Percentiles rank a stretch among this genome's conserved stretches.
These are phyloP conservation scores for Schizophyllum amplum DNA, from an alignment of 1,284 basidiomycete genomes.

Conservation along the genomic window DNA sequence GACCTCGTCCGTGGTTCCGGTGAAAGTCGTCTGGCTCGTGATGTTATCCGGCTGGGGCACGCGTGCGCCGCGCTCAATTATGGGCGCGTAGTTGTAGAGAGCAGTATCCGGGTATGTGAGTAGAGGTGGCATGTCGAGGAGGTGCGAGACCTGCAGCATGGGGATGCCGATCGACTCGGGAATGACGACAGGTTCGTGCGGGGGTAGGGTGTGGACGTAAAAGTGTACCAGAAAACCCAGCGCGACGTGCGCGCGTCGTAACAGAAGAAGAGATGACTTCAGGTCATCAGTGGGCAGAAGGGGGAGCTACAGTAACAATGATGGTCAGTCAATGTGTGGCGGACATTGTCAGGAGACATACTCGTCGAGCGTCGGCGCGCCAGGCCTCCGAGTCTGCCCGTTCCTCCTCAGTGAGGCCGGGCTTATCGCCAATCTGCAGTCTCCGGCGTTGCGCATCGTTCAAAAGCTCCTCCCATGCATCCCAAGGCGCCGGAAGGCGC, in stretches of 20 bases:
- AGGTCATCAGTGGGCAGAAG: slow-evolving; percentile 44
- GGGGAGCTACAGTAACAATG: slow-evolving; percentile 49
- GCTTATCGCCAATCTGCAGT: slow-evolving; percentile 57
- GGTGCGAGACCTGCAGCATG: slow-evolving; percentile 65
- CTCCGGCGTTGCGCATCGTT: slow-evolving; percentile 38
- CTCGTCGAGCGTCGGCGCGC: slow-evolving; percentile 54
- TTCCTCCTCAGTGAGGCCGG: slow-evolving; percentile 35
- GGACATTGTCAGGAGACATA: slow-evolving; percentile 32
- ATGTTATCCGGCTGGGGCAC: slow-evolving; percentile 50
- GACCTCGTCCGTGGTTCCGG: slow-evolving; percentile 74
- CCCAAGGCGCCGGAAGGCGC: background rate
- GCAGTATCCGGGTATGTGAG: slow-evolving; percentile 96
- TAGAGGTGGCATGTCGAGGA: slow-evolving; percentile 83
- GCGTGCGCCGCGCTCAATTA: slow-evolving; percentile 44
- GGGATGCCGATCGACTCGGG: slow-evolving; percentile 80
- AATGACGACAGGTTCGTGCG: slow-evolving; percentile 39
- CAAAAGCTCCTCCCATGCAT: slow-evolving; percentile 65
- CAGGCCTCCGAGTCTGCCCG: slow-evolving; percentile 53
- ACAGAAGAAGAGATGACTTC: background rate
- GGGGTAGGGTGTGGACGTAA: slow-evolving; percentile 77
- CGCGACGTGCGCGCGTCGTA: slow-evolving; percentile 84
- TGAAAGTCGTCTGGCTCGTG: slow-evolving; percentile 69
- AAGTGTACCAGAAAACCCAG: slow-evolving; percentile 86
- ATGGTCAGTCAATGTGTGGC: background rate
- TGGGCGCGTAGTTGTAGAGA: slow-evolving; percentile 81